These are phyloP conservation scores for Saccharomycopsis javanensis DNA, from an alignment of 805 yeast genomes.

Conservation along the genomic window DNA sequence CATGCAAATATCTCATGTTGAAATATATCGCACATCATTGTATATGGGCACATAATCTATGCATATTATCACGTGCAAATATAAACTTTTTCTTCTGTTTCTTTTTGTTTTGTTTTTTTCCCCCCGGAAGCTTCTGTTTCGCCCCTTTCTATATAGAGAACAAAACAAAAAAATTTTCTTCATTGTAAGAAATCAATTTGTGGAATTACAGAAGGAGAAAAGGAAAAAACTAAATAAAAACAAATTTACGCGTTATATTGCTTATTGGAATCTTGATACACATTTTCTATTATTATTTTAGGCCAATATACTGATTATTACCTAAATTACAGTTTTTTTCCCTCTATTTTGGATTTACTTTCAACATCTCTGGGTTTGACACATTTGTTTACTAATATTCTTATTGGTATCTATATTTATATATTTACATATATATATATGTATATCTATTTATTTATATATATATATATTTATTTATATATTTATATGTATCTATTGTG, in stretches of 20 bases:
- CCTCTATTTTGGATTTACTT: background rate
- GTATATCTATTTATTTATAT: too few relatives aligned
- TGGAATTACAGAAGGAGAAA: background rate
- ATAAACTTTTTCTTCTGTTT: too few relatives aligned
- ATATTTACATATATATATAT: too few relatives aligned
- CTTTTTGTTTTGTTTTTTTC: background rate
- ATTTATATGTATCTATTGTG: background rate
- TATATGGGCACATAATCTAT: background rate
- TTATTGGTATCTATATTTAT: background rate
- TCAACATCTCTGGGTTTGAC: background rate
- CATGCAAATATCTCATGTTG: too few relatives aligned
- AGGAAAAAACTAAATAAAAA: background rate
- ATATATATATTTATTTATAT: background rate
- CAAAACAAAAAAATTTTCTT: background rate
- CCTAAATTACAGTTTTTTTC: background rate
- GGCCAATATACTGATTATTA: background rate
- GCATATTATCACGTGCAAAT: background rate
- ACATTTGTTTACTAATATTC: background rate
- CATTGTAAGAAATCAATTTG: background rate
- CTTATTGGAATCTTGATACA: conserved; percentile 1
- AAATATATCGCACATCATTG: background rate
- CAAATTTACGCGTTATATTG: conserved; percentile 1
- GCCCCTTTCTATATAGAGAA: background rate
- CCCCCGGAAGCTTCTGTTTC: background rate
- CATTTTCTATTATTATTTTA: background rate